These are phyloP conservation scores for Actinidia arguta DNA, from an alignment of 179 eudicot species.

Conservation along the genomic window DNA sequence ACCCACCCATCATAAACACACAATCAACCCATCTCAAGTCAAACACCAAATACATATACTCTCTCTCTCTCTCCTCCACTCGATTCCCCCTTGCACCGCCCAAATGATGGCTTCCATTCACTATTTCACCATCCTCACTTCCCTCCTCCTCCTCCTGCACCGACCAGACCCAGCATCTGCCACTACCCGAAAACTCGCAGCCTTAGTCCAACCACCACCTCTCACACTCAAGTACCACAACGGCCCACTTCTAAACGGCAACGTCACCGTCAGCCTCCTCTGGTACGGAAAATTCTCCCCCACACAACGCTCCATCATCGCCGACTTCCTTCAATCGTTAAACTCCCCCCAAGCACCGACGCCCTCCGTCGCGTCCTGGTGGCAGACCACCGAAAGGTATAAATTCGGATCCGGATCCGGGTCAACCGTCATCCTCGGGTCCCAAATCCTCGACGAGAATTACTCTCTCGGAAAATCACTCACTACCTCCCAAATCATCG, in stretches of 20 bases:
- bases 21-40: neutral
- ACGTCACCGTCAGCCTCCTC: slow-evolving; percentile 45
- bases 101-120: slow-evolving; percentile 18
- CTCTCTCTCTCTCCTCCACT: neutral
- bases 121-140: neutral
- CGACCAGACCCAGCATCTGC: neutral
- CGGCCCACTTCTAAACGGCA: slow-evolving; percentile 48
- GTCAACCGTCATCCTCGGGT: slow-evolving; percentile 1
- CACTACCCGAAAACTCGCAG: slow-evolving; percentile 4
- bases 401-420: neutral
- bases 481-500: neutral
- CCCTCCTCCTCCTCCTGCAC: neutral
- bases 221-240: slow-evolving; percentile 41
- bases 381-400: slow-evolving; percentile 23
- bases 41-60: neutral
- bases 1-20: too few relatives aligned
- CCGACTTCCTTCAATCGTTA: slow-evolving; percentile 49
- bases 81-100: neutral
- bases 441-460: slow-evolving; percentile 23
- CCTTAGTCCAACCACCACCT: neutral
- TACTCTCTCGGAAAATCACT: slow-evolving; percentile 29
- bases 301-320: slow-evolving; percentile 47
- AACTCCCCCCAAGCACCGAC: neutral
- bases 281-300: slow-evolving; percentile 62
- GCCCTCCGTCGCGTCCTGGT: slow-evolving; percentile 22